A percentile compares a stretch with the other conserved stretches of the same genome.
Conservation (phyloP, 2,329 filamentous ascomycete species). For the Stachybotrys chlorohalonatus region DNA sequence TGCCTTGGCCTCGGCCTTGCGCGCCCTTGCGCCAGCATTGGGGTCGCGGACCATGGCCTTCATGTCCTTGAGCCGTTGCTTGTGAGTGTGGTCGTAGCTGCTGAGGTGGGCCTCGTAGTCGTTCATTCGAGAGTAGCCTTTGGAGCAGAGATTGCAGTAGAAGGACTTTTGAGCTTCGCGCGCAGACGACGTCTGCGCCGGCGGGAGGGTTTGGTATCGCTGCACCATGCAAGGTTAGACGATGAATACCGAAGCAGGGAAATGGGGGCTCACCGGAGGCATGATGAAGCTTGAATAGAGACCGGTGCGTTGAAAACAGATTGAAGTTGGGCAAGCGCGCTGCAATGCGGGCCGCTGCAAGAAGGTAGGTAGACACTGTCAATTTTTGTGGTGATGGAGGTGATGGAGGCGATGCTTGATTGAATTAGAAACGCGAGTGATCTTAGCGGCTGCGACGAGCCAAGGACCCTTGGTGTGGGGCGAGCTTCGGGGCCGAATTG, state of each 20-base stretch:
- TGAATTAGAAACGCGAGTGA: no score
- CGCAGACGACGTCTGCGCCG: slow-evolving; percentile 52
- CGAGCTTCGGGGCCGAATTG: neutral
- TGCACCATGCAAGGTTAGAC: slow-evolving; percentile 16
- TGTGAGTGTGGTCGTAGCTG: slow-evolving; percentile 93
- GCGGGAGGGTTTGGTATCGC: slow-evolving; percentile 49
- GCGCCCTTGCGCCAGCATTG: slow-evolving; percentile 52
- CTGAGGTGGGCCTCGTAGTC: slow-evolving; percentile 93
- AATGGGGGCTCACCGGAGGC: slow-evolving; percentile 42
- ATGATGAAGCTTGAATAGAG: slow-evolving; percentile 22
- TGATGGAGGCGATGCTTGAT: no score
- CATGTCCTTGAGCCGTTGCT: slow-evolving; percentile 82
- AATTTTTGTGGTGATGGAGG: no score
- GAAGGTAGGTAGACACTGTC: no score
- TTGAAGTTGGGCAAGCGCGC: no score
- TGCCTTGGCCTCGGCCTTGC: slow-evolving; percentile 62
- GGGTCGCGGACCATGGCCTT: slow-evolving; percentile 72
- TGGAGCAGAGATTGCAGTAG: slow-evolving; percentile 80
- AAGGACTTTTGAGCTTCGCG: slow-evolving; percentile 73
- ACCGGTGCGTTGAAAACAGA: no score
- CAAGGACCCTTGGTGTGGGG: neutral
- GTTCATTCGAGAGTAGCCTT: slow-evolving; percentile 90
- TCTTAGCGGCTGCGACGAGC: no score
- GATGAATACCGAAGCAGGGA: neutral
- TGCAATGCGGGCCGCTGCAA: no score